Evolutionary conservation across 495 filamentous ascomycete genomes (phyloP).

Genomic region (Penicillium paradoxum): DNA sequence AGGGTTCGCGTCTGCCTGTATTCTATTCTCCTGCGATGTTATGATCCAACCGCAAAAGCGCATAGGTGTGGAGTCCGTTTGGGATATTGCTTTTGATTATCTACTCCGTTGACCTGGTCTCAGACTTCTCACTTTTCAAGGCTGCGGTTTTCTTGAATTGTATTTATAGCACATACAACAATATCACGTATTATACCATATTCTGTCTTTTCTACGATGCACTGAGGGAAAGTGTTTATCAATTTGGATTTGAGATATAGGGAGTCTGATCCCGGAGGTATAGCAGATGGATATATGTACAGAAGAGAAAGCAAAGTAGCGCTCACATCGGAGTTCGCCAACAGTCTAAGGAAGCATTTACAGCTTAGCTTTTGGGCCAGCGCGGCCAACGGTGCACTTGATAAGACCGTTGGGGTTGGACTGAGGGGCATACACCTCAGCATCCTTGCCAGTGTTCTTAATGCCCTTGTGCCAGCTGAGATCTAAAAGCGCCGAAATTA

Average conservation of each 20-base stretch:
- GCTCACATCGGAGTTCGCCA: constrained; percentile 3
- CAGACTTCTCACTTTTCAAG: constrained; percentile 7
- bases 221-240: background rate
- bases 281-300: constrained; percentile 26
- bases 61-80: constrained; percentile 47
- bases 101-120: constrained; percentile 7
- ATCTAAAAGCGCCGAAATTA: constrained; percentile 48
- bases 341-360: constrained; percentile 17
- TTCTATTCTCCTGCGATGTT: constrained; percentile 29
- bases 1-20: constrained; percentile 21
- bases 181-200: constrained; percentile 4
- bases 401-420: constrained; percentile 91
- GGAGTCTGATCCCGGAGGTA: constrained; percentile 15
- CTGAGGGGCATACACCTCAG: constrained; percentile 93
- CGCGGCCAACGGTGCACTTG: constrained; percentile 82
- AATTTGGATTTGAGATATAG: background rate
- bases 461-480: constrained; percentile 94
- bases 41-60: constrained; percentile 40
- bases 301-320: constrained; percentile 10
- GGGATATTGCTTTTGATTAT: constrained; percentile 23
- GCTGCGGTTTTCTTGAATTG: constrained; percentile 8
- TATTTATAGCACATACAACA: constrained; percentile 10
- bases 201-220: background rate
- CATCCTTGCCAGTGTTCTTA: constrained; percentile 95
- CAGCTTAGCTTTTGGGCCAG: constrained; percentile 38